Evolutionary conservation across 805 yeast species (phyloP).

Genomic region (Hanseniaspora lindneri): DNA sequence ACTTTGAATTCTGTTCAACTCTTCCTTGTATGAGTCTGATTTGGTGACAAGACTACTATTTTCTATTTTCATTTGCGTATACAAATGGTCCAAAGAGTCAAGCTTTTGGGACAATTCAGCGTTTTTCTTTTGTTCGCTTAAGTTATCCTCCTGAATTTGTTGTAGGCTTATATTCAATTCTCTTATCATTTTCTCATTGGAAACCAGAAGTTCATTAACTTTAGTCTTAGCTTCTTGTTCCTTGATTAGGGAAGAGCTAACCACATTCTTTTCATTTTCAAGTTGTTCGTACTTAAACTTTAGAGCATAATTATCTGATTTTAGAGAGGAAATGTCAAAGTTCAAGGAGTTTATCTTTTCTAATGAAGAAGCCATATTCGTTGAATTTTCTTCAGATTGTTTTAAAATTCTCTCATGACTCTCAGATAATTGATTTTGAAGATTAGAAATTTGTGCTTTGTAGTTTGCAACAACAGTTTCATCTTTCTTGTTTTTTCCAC

Average conservation of each 20-base stretch:
- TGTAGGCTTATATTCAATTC: background rate
- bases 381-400: background rate
- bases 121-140: background rate
- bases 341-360: background rate
- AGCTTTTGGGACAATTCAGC: background rate
- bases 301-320: background rate
- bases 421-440: conserved; percentile 2
- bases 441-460: conserved; percentile 5
- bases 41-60: background rate
- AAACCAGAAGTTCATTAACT: background rate
- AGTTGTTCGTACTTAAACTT: conserved; percentile 1
- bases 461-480: conserved; percentile 2
- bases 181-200: background rate
- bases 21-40: background rate
- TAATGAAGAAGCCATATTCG: background rate
- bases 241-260: background rate
- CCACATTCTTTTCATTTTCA: background rate
- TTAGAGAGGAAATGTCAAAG: background rate
- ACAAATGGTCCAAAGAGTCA: background rate
- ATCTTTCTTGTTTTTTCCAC: conserved; percentile 7
- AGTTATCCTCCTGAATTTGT: background rate
- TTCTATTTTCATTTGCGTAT: background rate
- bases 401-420: conserved; percentile 1
- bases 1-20: background rate
- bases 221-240: background rate